Base-by-base conservation (phyloP, 371 early-diverging fungal genomes). In the Rhizopus arrhizus region DNA sequence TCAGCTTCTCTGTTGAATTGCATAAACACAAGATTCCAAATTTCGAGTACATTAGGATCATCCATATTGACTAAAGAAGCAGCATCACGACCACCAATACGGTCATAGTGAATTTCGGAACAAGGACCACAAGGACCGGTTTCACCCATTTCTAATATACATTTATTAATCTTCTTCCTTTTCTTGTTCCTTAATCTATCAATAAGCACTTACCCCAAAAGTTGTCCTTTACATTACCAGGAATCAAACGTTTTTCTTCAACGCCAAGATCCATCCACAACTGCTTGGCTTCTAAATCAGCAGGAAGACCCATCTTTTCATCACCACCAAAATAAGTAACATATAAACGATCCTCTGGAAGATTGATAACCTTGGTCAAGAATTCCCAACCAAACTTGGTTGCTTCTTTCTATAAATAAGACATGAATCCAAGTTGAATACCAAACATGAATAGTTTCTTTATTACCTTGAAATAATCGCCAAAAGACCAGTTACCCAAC, bases 401-500 rank as follows among this genome's bases (percentile, higher is more conserved):
- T 35, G 82, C 79, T n/a, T 72, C 78, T 35, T 45, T 49, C 77
- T 77, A 63, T 42, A 3, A 15, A 51, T 57, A 36, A 5, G 29
- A 53, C 42, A 10, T 42, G 9, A 65, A 22, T 22, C 22, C 22
- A 22, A 22, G 2, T 22, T 22, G 22, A 22, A 22, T 22, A 22
- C 2, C 22, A 28, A 49, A 38, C 16, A 29, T 6, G 3, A 16
- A 31, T n/a, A 7, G 35, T 50, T 50, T 50, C 1, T 22, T 35
- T 32, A 35, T 35, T 61, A 88, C 90, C 89, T 99, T 99, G 81
- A 99, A 99, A 78, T 99, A 99, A 70, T 99, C 98, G 56, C 99
- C 99, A 84, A 99, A 99, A 22, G 99, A 98, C 99, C 99, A 99
- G 85, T 99, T 99, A 56, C 99, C 99, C 80, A 99, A 82, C 99